A percentile compares a stretch with the other conserved stretches of the same genome.
Evolutionary conservation across 1,284 basidiomycete genomes (phyloP).

Genomic region (Leccinum solheimii): DNA sequence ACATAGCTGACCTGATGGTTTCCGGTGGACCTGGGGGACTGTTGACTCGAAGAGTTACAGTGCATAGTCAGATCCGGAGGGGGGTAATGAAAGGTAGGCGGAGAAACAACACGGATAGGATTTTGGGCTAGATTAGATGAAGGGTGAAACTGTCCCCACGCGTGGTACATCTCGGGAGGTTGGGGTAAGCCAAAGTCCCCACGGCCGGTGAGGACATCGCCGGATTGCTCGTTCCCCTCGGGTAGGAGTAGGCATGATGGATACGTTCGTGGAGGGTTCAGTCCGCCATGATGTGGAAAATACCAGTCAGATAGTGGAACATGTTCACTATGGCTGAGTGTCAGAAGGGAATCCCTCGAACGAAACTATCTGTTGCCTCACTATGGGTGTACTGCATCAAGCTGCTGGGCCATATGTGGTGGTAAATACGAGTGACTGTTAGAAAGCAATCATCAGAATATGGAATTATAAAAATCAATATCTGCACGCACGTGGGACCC

Average conservation of each 20-base stretch:
- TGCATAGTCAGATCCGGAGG: neutral
- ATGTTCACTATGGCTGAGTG: conserved; percentile 8
- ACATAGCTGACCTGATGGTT: neutral
- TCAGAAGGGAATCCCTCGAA: conserved; percentile 1
- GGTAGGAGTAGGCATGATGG: neutral
- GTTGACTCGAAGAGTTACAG: conserved; percentile 3
- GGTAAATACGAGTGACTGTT: conserved; percentile 11
- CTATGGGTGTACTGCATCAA: conserved; percentile 6
- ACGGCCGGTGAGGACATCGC: neutral
- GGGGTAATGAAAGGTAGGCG: neutral
- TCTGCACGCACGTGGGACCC: conserved; percentile 12
- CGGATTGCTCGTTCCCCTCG: neutral
- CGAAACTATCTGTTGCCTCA: conserved; percentile 10
- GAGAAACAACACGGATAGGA: neutral
- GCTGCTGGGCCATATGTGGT: neutral
- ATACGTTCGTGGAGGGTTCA: neutral
- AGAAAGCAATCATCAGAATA: conserved; percentile 6
- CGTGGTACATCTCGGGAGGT: neutral
- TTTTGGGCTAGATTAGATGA: conserved; percentile 1
- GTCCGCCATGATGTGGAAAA: conserved; percentile 1
- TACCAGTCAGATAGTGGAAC: neutral
- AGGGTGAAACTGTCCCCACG: conserved; percentile 7
- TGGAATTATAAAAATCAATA: neutral
- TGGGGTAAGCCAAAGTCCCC: neutral
- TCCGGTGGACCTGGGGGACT: conserved; percentile 2